Base-by-base conservation (phyloP, 177 flowering plant genomes). In the Tripterygium wilfordii region DNA sequence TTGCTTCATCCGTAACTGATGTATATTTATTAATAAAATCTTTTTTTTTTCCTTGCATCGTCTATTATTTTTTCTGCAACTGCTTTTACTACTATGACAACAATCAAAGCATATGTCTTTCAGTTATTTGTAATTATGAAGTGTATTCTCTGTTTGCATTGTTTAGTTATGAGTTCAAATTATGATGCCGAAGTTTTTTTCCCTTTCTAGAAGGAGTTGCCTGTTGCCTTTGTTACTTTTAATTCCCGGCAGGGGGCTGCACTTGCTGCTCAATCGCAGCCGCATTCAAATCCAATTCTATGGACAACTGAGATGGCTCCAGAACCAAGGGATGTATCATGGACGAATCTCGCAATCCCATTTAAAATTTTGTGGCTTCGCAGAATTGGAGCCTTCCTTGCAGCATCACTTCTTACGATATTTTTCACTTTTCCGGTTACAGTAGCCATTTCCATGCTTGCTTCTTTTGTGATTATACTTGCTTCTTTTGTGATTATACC, bases 401-500 rank as follows among this genome's bases (percentile, higher is more conserved):
- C 74, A 42, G 82, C 78, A 30, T 42, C 81, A 23, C 65, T 84
- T 35, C 78, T 86, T 27, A 86, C 94, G 14, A 62, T 86, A 45
- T 90, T 90, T 74, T 90, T 90, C 65, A 82, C 88, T 17, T 49
- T 84, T 20, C 97, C 94, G 15, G 95, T 90, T 41, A 71, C 94
- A 42, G 96, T 90, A 36, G 90, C 81, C 42, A 76, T 76, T n/a
- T n/a, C n/a, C n/a, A n/a, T n/a, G n/a, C n/a, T n/a, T n/a, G n/a
- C n/a, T n/a, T n/a, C n/a, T 61, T 79, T 76, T 61, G 91, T 86
- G 58, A 83, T 72, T n/a, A n/a, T n/a, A n/a, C n/a, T n/a, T n/a
- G n/a, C n/a, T n/a, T n/a, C n/a, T 61, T 79, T 76, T 61, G 91
- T 86, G 58, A 83, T 72, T n/a, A n/a, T n/a, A n/a, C n/a, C n/a